These are phyloP conservation scores for Suhomyces chickasaworum DNA, from an alignment of 1,139 yeast species.

Conservation along the genomic window DNA sequence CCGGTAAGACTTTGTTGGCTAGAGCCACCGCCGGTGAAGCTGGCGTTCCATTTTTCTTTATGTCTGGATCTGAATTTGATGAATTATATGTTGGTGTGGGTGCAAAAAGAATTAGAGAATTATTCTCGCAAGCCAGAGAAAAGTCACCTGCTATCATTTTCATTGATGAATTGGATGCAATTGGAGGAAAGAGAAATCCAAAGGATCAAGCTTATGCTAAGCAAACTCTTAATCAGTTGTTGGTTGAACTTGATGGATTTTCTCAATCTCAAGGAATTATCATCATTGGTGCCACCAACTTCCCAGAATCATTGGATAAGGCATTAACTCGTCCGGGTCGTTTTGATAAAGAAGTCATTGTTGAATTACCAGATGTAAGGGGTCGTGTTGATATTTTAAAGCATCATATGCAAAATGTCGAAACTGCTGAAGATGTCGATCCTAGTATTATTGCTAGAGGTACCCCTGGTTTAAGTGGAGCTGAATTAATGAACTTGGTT, in stretches of 20 bases:
- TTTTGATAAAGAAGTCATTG: constrained; percentile 93
- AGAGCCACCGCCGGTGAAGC: constrained; percentile 99
- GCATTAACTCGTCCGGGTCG: constrained; percentile 98
- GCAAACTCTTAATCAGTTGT: constrained; percentile 91
- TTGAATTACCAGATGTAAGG: constrained; percentile 95
- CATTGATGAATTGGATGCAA: constrained; percentile 96
- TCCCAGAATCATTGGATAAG: constrained; percentile 94
- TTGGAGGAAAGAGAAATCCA: constrained; percentile 97
- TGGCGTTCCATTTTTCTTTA: constrained; percentile 96
- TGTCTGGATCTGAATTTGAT: constrained; percentile 98
- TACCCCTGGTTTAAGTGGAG: constrained; percentile 97
- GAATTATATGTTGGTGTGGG: constrained; percentile 99
- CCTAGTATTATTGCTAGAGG: constrained; percentile 91
- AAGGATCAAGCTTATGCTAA: constrained; percentile 97
- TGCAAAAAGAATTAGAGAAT: constrained; percentile 94
- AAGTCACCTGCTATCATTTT: constrained; percentile 96
- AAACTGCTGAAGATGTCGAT: constrained; percentile 81
- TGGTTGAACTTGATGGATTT: constrained; percentile 96
- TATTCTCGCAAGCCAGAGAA: constrained; percentile 89
- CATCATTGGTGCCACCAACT: constrained; percentile 96
- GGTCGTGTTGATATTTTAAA: constrained; percentile 92
- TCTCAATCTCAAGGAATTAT: constrained; percentile 91
- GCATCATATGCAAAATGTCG: constrained; percentile 92
- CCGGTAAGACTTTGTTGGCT: constrained; percentile 96
- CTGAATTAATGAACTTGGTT: constrained; percentile 91